A percentile compares a stretch with the other conserved stretches of the same genome.
phyloP scores from a whole-genome alignment of 805 yeast species.

The Metschnikowia noctiluminum region DNA sequence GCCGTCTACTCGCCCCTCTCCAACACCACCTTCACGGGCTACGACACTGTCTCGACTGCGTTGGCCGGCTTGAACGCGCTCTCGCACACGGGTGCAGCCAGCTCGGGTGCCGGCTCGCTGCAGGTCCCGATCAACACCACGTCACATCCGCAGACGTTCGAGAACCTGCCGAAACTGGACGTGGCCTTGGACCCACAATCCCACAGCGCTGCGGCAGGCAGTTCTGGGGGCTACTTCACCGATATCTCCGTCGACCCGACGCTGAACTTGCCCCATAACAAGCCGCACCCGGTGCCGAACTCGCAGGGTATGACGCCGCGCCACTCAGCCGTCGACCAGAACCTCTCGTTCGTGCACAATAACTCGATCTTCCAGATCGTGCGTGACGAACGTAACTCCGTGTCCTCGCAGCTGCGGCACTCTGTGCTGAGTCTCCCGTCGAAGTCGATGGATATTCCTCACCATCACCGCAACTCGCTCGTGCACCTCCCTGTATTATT shows the following conservation, averaged over 20 bases:
- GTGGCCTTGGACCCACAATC: conserved; percentile 31
- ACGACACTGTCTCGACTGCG: conserved; percentile 40
- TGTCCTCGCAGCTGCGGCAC: conserved; percentile 32
- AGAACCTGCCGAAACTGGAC: conserved; percentile 26
- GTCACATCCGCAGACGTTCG: conserved; percentile 21
- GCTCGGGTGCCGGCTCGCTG: background rate
- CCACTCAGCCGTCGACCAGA: conserved; percentile 13
- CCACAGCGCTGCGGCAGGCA: conserved; percentile 25
- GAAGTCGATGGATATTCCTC: conserved; percentile 45
- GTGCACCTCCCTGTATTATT: conserved; percentile 43
- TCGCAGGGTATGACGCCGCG: conserved; percentile 18
- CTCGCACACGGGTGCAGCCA: conserved; percentile 23
- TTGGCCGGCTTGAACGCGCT: conserved; percentile 45
- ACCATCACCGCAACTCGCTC: conserved; percentile 41
- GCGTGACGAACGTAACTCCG: conserved; percentile 35
- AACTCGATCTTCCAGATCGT: conserved; percentile 41
- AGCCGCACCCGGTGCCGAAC: conserved; percentile 28
- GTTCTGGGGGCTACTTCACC: conserved; percentile 43
- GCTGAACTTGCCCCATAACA: conserved; percentile 44
- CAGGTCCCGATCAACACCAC: conserved; percentile 17
- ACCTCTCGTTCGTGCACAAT: conserved; percentile 24
- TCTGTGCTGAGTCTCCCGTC: conserved; percentile 43
- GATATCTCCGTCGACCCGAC: conserved; percentile 44
- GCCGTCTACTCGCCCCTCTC: conserved; percentile 35
- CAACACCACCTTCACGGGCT: conserved; percentile 37